Evolutionary conservation across 2,329 filamentous ascomycete species (phyloP), one percentile per base, ranked within the genome.

Genomic region (Aspergillus chevalieri): DNA sequence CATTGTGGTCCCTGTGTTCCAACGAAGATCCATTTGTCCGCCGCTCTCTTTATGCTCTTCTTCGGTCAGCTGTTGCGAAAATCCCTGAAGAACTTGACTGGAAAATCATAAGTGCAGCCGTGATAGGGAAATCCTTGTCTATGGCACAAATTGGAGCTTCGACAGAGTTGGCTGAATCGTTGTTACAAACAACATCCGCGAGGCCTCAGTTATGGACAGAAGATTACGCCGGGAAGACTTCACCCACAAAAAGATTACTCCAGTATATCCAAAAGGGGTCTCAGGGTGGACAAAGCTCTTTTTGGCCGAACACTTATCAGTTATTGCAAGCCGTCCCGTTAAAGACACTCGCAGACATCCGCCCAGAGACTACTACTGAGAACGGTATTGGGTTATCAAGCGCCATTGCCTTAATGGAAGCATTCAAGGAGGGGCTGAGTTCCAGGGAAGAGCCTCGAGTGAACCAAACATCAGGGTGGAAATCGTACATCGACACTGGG

Each of bases 231-330:
- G 78, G 75, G 43, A 84, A 83, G 63, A 79, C 78, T 26, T 64
- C 77, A 6, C 79, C 67, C 51, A 77, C 70, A 52, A 80, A 74
- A 52, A 71, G 85, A 19, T 68, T 98, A 3, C 79, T 81, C 45
- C 74, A 82, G 7, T 93, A 94, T 57, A 74, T 97, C 6, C 84
- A 87, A 53, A 87, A 84, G 59, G 92, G 93, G 2, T 95, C 92
- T 0, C 88, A 96, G 61, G 81, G 83, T n/a, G 86, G 86, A 3
- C 75, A 82, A 0, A 71, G 77, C 3, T 79, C 77, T 8, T 95
- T 85, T 63, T 98, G 93, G 93, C 69, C 76, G 22, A 80, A 79
- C 14, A 65, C 95, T 28, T 75, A 78, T 36, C 73, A 76, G 26
- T 69, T 97, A 0, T 64, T 95, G 45, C 65, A 69, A 21, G 65